Percentiles rank a stretch among this genome's conserved stretches.
These are phyloP conservation scores for Leccinum subtestaceum DNA, from an alignment of 768 basidiomycete species.

Conservation along the genomic window DNA sequence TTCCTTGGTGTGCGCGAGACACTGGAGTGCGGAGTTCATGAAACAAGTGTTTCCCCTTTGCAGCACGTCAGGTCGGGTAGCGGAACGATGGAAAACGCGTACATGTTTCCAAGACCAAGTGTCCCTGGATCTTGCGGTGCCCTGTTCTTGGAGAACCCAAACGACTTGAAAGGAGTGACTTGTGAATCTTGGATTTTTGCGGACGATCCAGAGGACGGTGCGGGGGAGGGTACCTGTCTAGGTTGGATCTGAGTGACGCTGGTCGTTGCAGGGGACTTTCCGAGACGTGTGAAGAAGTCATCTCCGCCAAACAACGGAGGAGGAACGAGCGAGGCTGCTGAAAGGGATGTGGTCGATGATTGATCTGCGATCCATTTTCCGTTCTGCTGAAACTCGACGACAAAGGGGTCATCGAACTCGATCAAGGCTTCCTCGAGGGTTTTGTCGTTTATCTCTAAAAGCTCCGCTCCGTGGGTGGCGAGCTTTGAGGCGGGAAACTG, in stretches of 20 bases:
- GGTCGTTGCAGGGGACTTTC: slow-evolving; percentile 20
- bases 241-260: slow-evolving; percentile 25
- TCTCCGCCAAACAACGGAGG: slow-evolving; percentile 54
- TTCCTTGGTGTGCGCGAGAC: slow-evolving; percentile 88
- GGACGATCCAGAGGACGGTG: slow-evolving; percentile 19
- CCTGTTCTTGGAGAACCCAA: slow-evolving; percentile 39
- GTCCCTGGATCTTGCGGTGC: slow-evolving; percentile 62
- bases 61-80: slow-evolving; percentile 13
- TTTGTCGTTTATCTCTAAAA: slow-evolving; percentile 43
- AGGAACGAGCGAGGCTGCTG: slow-evolving; percentile 27
- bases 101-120: slow-evolving; percentile 88
- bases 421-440: slow-evolving; percentile 59
- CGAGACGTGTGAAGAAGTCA: slow-evolving; percentile 55
- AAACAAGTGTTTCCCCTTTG: slow-evolving; percentile 94
- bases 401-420: slow-evolving; percentile 64
- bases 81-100: slow-evolving; percentile 27
- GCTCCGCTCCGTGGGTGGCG: slow-evolving; percentile 32
- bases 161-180: slow-evolving; percentile 30
- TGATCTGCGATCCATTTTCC: slow-evolving; percentile 57
- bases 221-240: slow-evolving; percentile 21
- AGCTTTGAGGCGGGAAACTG: slow-evolving; percentile 29
- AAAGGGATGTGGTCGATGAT: slow-evolving; percentile 2
- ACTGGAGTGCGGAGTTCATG: slow-evolving; percentile 99
- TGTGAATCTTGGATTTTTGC: slow-evolving; percentile 28
- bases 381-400: slow-evolving; percentile 68